Percentiles rank a stretch among this genome's conserved stretches.
These are phyloP conservation scores for Nectriaceae sp. DNA, from an alignment of 2,329 filamentous ascomycete genomes.

Conservation along the genomic window DNA sequence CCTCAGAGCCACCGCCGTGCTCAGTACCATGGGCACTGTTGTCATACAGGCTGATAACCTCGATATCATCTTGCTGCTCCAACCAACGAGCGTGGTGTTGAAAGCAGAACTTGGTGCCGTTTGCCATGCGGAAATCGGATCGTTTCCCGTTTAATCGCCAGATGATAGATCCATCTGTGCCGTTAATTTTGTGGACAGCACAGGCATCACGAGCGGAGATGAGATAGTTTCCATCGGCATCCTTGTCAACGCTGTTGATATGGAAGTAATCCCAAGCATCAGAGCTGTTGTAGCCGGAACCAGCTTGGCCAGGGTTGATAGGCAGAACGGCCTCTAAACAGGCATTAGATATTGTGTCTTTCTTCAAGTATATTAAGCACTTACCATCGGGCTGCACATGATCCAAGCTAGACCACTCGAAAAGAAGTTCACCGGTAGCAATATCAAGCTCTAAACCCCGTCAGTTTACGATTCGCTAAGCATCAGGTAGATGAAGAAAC, in stretches of 20 bases:
- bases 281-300: slow-evolving; percentile 30
- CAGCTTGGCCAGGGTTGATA: slow-evolving; percentile 45
- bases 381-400: slow-evolving; percentile 28
- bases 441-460: slow-evolving; percentile 47
- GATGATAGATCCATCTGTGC: slow-evolving; percentile 48
- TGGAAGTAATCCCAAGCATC: slow-evolving; percentile 59
- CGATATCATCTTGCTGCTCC: slow-evolving; percentile 43
- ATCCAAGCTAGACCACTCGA: slow-evolving; percentile 43
- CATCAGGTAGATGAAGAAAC: background rate
- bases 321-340: slow-evolving; percentile 45
- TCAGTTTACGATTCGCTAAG: too few relatives aligned
- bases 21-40: slow-evolving; percentile 52
- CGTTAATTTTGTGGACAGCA: slow-evolving; percentile 49
- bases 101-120: slow-evolving; percentile 46
- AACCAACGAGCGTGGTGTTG: slow-evolving; percentile 54
- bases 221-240: slow-evolving; percentile 48
- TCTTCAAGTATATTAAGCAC: too few relatives aligned
- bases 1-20: slow-evolving; percentile 30
- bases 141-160: slow-evolving; percentile 55
- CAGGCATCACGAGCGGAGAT: slow-evolving; percentile 54
- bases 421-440: slow-evolving; percentile 49
- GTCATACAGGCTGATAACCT: slow-evolving; percentile 55
- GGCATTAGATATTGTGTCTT: too few relatives aligned
- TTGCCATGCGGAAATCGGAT: slow-evolving; percentile 39
- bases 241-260: slow-evolving; percentile 59